These are phyloP conservation scores for Ilyonectria destructans DNA, from an alignment of 2,329 filamentous ascomycete genomes.

Conservation along the genomic window DNA sequence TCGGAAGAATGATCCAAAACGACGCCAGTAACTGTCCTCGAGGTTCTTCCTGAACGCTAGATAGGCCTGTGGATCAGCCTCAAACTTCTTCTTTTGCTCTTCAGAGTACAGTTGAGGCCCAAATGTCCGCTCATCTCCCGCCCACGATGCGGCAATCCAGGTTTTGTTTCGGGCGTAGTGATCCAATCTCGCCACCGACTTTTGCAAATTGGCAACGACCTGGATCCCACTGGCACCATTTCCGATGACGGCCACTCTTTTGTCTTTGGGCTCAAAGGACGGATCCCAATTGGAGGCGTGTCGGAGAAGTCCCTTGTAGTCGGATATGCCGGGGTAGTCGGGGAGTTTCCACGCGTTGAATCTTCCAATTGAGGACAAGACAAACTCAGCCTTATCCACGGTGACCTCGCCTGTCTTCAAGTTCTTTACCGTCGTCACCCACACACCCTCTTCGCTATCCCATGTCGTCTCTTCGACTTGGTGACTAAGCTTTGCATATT, in stretches of 20 bases:
- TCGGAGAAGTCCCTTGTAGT: constrained; percentile 70
- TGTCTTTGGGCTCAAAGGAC: constrained; percentile 63
- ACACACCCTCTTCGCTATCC: constrained; percentile 67
- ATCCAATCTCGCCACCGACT: constrained; percentile 67
- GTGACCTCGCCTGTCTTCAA: constrained; percentile 56
- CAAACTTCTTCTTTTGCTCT: constrained; percentile 72
- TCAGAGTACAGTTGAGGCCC: constrained; percentile 70
- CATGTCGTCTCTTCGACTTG: constrained; percentile 72
- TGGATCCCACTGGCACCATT: constrained; percentile 76
- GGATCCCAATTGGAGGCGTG: constrained; percentile 76
- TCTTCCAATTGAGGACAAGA: constrained; percentile 76
- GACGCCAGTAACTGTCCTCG: constrained; percentile 75
- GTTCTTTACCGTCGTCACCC: constrained; percentile 68
- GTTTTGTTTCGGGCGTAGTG: constrained; percentile 78
- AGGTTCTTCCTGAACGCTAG: constrained; percentile 71
- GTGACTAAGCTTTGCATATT: constrained; percentile 69
- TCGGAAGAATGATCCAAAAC: constrained; percentile 70
- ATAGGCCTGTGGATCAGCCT: constrained; percentile 72
- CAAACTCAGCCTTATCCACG: constrained; percentile 70
- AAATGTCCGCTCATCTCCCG: constrained; percentile 68
- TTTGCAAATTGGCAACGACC: constrained; percentile 68
- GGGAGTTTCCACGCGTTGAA: constrained; percentile 79
- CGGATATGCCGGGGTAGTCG: constrained; percentile 70
- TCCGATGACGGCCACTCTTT: constrained; percentile 74
- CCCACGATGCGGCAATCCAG: constrained; percentile 78